Evolutionary conservation across 78 protist genomes (phyloP).

Genomic region (Dictyostelium capitatum): DNA sequence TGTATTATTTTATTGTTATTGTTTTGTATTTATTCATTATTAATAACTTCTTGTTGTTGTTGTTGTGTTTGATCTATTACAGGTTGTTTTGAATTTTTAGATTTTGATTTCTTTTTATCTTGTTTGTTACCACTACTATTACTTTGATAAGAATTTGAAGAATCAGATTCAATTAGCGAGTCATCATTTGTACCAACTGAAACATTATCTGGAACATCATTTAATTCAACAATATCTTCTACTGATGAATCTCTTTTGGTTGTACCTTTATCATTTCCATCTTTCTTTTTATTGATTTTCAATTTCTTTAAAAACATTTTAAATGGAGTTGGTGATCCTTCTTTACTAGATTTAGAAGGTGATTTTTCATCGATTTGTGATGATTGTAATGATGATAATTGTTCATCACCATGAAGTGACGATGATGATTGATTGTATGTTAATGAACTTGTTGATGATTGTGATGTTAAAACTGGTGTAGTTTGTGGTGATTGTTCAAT

Average conservation of each 20-base stretch:
- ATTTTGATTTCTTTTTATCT: not conserved
- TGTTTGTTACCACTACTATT: not conserved
- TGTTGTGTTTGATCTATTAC: not conserved
- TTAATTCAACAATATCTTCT: not conserved
- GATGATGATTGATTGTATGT: conserved; percentile 9
- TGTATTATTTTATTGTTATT: too few species aligned
- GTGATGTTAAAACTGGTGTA: not conserved
- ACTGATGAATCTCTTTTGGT: not conserved
- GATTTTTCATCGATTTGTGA: not conserved
- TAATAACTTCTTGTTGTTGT: too few species aligned
- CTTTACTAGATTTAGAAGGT: not conserved
- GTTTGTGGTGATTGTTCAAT: not conserved
- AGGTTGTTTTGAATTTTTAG: conserved; percentile 2
- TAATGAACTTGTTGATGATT: not conserved
- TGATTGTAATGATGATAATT: not conserved
- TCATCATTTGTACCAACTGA: conserved; percentile 38
- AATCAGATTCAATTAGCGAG: not conserved
- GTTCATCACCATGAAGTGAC: conserved; percentile 18
- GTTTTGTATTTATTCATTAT: too few species aligned
- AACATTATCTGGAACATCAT: conserved; percentile 59
- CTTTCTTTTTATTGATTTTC: conserved; percentile 45
- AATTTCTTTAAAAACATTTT: conserved; percentile 59
- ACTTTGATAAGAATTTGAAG: not conserved
- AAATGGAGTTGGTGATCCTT: conserved; percentile 65
- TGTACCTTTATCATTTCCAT: not conserved